Evolutionary conservation across 345 rosid genomes (phyloP), one percentile per base, ranked within the genome.

Genomic region (Turritis glabra): DNA sequence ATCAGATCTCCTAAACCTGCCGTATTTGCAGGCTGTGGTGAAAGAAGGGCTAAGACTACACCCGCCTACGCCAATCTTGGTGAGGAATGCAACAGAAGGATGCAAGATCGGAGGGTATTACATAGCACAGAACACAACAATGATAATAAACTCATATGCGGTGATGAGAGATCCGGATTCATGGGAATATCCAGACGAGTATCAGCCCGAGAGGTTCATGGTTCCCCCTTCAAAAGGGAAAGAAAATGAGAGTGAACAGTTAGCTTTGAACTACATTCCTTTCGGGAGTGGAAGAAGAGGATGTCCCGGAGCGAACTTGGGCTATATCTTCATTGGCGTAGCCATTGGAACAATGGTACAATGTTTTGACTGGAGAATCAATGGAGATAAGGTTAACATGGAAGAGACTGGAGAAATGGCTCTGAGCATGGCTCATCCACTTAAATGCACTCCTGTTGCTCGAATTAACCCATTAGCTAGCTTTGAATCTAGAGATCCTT

Each of bases 241-340:
- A 53, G 55, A 73, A 23, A 51, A 61, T 52, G 75, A 30, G 35
- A 69, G 57, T 43, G 43, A 62, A 7, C 37, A 61, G 26, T 54
- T 76, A 27, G 43, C 59, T 73, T 10, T 77, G 53, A 67, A 76
- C 19, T 79, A 43, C 64, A 1, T 73, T 60, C 77, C 83, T 52
- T 76, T 79, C 13, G 77, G 83, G 22, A 55, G 62, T 15, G 81
- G 81, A 50, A 79, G 85, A 65, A 69, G 83, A 40, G 85, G 61
- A 57, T 79, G 83, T 40, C 85, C 79, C 0, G 79, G 77, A 33
- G 8, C 51, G 52, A 40, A 65, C 40, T 38, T 82, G 19, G 80
- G 80, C 18, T 50, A 52, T 62, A 17, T 60, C 13, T 25, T 80
- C 13, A 21, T 74, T 62, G 65, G 44, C 37, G 50, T 65, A 46